Evolutionary conservation across 805 yeast species (phyloP).

Genomic region (Pichia manshurica): DNA sequence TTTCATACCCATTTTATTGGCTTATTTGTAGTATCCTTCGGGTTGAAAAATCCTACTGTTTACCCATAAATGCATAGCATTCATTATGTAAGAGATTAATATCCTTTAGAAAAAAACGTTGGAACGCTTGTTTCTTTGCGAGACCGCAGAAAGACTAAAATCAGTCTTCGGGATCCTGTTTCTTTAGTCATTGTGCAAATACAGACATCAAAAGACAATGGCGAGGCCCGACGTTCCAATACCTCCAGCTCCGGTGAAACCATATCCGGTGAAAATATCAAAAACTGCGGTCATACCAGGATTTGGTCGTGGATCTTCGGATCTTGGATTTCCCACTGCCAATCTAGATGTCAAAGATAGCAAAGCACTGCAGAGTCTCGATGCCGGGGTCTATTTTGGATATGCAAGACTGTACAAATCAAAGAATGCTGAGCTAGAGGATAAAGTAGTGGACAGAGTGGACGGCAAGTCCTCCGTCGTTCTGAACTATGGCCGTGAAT

Average conservation of each 20-base stretch:
- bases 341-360: constrained; percentile 62
- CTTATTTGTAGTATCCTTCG: too few species aligned
- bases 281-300: constrained; percentile 62
- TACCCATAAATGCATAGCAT: too few species aligned
- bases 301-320: constrained; percentile 92
- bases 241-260: constrained; percentile 38
- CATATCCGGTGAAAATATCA: constrained; percentile 44
- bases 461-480: constrained; percentile 40
- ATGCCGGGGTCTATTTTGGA: constrained; percentile 90
- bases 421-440: background rate
- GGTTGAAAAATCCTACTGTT: too few species aligned
- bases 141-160: too few species aligned
- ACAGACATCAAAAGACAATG: constrained; percentile 19
- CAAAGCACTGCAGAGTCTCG: constrained; percentile 36
- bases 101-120: too few species aligned
- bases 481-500: constrained; percentile 55
- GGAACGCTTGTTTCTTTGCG: too few species aligned
- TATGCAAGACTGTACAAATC: constrained; percentile 30
- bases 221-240: constrained; percentile 36
- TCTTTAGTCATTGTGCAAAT: too few species aligned
- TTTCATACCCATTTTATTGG: too few species aligned
- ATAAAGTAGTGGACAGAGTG: constrained; percentile 21
- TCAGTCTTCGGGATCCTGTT: too few species aligned
- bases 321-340: constrained; percentile 93
- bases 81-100: too few species aligned